Evolutionary conservation across 1,139 yeast species (phyloP).

Genomic region (Spathaspora sp.): DNA sequence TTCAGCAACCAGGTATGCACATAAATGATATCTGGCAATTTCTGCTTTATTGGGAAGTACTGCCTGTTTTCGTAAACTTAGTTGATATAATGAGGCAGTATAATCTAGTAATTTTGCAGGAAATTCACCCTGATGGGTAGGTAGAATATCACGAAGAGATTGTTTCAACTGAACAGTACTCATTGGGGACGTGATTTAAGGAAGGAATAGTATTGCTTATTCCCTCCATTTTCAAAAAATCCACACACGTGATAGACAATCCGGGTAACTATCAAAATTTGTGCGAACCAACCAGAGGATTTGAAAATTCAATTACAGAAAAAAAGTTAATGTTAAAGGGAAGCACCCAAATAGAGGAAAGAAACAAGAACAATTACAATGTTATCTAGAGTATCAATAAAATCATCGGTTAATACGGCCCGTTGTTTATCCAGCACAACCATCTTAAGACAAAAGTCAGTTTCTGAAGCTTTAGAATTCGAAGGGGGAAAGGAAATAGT

Average conservation of each 20-base stretch:
- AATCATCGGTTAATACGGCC: conserved; percentile 13
- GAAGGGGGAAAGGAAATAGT: conserved; percentile 53
- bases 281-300: conserved; percentile 16
- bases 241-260: neutral
- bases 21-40: conserved; percentile 62
- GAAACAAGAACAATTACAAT: conserved; percentile 10
- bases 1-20: conserved; percentile 62
- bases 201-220: neutral
- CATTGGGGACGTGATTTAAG: conserved; percentile 6
- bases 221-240: neutral
- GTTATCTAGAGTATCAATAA: conserved; percentile 24
- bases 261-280: conserved; percentile 7
- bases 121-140: conserved; percentile 46
- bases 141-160: conserved; percentile 48
- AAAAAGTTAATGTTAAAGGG: neutral
- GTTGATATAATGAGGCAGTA: conserved; percentile 50
- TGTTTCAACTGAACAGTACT: conserved; percentile 25
- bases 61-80: conserved; percentile 50
- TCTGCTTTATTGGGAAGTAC: conserved; percentile 53
- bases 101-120: conserved; percentile 49
- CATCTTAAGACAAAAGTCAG: conserved; percentile 17
- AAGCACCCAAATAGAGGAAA: neutral
- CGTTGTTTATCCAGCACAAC: conserved; percentile 24
- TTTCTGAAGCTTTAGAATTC: conserved; percentile 13
- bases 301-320: conserved; percentile 9